Percentiles rank a stretch among this genome's conserved stretches.
phyloP scores from a whole-genome alignment of 1,284 basidiomycete genomes.

The Fomitopsis pinicola region DNA sequence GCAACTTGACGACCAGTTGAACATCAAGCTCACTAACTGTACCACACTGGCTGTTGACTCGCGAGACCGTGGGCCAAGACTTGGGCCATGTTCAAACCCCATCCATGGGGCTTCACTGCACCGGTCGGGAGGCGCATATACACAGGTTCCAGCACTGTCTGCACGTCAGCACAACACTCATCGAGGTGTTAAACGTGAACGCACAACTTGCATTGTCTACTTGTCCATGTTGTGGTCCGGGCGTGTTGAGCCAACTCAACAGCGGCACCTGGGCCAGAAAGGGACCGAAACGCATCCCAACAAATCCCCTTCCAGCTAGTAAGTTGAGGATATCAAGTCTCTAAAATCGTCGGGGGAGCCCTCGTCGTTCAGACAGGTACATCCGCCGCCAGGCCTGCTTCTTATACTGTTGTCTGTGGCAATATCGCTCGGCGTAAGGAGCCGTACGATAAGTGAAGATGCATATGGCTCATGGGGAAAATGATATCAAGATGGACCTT shows the following conservation, averaged over 20 bases:
- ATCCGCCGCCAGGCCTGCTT: too few relatives aligned
- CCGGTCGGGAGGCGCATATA: constrained; percentile 4
- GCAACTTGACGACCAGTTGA: background rate
- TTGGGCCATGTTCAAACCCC: constrained; percentile 3
- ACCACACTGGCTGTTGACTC: constrained; percentile 3
- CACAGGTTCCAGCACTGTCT: background rate
- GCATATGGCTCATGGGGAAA: too few relatives aligned
- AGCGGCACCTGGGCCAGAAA: background rate
- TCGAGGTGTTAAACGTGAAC: background rate
- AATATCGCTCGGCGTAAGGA: too few relatives aligned
- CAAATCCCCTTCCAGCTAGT: too few relatives aligned
- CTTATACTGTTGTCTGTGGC: too few relatives aligned
- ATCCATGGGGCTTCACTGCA: background rate
- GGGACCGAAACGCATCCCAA: background rate
- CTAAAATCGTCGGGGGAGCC: too few relatives aligned
- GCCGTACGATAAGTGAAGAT: too few relatives aligned
- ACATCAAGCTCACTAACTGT: background rate
- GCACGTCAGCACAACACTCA: background rate
- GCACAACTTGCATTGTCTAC: background rate
- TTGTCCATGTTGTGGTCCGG: background rate
- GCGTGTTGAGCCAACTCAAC: background rate
- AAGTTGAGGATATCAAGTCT: too few relatives aligned
- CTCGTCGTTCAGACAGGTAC: too few relatives aligned
- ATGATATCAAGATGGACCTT: too few relatives aligned
- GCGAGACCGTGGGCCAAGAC: background rate